Evolutionary conservation across 441 rosid species (phyloP).

Genomic region (Croton setiger): DNA sequence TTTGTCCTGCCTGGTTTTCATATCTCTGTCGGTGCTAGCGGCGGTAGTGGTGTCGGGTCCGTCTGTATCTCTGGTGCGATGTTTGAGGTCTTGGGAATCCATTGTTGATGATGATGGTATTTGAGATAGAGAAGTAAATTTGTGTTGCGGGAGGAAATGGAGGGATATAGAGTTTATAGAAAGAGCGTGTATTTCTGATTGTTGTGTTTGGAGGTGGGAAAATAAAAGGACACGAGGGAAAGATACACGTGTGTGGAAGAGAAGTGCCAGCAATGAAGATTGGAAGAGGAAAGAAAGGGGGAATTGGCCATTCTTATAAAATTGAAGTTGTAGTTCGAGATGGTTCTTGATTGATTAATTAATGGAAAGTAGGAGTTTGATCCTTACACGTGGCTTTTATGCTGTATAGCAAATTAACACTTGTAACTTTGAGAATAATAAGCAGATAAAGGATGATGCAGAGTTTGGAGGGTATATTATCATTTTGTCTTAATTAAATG

Average conservation of each 20-base stretch:
- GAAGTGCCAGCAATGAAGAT: neutral
- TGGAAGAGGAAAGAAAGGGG: neutral
- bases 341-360: neutral
- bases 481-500: too few species aligned
- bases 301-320: neutral
- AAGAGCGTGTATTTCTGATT: slow-evolving; percentile 6
- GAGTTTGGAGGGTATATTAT: too few species aligned
- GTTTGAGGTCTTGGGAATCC: slow-evolving; percentile 57
- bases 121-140: neutral
- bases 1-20: slow-evolving; percentile 30
- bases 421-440: too few species aligned
- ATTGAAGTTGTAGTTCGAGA: neutral
- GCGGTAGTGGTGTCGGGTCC: slow-evolving; percentile 22
- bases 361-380: neutral
- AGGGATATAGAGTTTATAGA: slow-evolving; percentile 11
- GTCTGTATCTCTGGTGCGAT: slow-evolving; percentile 36
- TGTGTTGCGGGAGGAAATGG: slow-evolving; percentile 18
- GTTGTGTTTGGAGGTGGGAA: too few species aligned
- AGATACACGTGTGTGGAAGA: slow-evolving; percentile 1
- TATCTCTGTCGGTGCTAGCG: slow-evolving; percentile 10
- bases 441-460: too few species aligned
- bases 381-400: too few species aligned
- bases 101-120: slow-evolving; percentile 23
- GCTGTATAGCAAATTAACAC: too few species aligned
- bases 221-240: slow-evolving; percentile 12